Percentiles rank a stretch among this genome's conserved stretches.
phyloP scores from a whole-genome alignment of 1,139 yeast genomes.

The Yamadazyma mexicana region DNA sequence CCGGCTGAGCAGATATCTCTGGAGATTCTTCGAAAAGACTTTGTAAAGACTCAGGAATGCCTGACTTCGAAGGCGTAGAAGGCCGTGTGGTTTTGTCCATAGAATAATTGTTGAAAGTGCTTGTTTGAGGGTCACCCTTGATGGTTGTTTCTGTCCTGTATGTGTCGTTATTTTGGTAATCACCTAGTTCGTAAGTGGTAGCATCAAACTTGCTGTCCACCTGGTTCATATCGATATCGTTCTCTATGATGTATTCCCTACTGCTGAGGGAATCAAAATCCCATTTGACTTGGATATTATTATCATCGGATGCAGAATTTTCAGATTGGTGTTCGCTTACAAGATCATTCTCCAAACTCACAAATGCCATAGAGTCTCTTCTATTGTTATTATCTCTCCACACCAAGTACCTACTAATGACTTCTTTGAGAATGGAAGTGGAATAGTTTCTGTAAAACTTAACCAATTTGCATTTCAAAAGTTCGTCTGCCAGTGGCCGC shows the following conservation, averaged over 20 bases:
- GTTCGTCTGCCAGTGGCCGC: constrained; percentile 84
- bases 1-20: constrained; percentile 12
- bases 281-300: constrained; percentile 73
- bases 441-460: constrained; percentile 60
- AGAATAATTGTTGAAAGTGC: constrained; percentile 8
- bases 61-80: constrained; percentile 24
- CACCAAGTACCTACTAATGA: constrained; percentile 73
- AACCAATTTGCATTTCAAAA: constrained; percentile 72
- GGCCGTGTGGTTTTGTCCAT: constrained; percentile 8
- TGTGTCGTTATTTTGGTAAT: constrained; percentile 26
- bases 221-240: constrained; percentile 54
- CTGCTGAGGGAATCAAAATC: constrained; percentile 80
- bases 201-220: constrained; percentile 41
- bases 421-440: constrained; percentile 64
- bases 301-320: constrained; percentile 22
- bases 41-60: constrained; percentile 71
- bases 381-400: constrained; percentile 70
- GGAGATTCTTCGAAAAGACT: constrained; percentile 60
- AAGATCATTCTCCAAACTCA: constrained; percentile 34
- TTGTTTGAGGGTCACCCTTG: constrained; percentile 18
- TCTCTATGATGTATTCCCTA: constrained; percentile 68
- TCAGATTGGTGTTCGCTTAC: constrained; percentile 15
- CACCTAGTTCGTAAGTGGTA: constrained; percentile 31
- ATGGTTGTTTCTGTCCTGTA: constrained; percentile 33
- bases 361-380: constrained; percentile 43